phyloP scores from a whole-genome alignment of 768 basidiomycete genomes.

The Candolleomyces aberdarensis region DNA sequence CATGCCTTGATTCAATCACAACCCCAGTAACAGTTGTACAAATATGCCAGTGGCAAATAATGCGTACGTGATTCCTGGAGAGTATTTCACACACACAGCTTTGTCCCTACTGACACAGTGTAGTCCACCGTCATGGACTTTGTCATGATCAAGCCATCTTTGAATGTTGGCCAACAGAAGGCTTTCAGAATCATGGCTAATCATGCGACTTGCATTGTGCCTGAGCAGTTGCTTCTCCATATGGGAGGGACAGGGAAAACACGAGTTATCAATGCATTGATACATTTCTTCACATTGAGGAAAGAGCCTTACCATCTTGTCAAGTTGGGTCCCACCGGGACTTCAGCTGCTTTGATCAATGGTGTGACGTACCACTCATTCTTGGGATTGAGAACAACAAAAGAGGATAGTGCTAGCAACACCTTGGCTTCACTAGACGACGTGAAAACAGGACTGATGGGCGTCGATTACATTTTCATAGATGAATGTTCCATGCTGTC shows the following conservation, averaged over 20 bases:
- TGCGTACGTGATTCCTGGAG: too few species aligned
- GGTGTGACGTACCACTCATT: too few species aligned
- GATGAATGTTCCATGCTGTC: too few species aligned
- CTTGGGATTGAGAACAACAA: too few species aligned
- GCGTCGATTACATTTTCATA: too few species aligned
- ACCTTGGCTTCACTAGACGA: too few species aligned
- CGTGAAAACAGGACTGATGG: too few species aligned
- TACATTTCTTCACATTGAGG: constrained; percentile 17
- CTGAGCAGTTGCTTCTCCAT: constrained; percentile 27
- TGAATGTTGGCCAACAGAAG: constrained; percentile 28
- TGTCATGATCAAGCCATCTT: constrained; percentile 9
- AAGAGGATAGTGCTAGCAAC: too few species aligned
- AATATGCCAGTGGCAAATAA: too few species aligned
- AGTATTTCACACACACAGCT: background rate
- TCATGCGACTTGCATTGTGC: constrained; percentile 13
- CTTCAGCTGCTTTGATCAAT: too few species aligned
- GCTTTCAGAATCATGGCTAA: constrained; percentile 30
- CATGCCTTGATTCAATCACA: too few species aligned
- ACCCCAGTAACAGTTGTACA: too few species aligned
- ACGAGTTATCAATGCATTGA: constrained; percentile 26
- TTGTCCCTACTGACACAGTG: background rate
- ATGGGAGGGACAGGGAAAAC: constrained; percentile 33
- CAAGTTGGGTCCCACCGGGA: constrained; percentile 24
- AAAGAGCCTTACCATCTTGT: constrained; percentile 24
- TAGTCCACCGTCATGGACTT: background rate